phyloP scores from a whole-genome alignment of 1,284 basidiomycete species.

The Rhodotorula sp. region DNA sequence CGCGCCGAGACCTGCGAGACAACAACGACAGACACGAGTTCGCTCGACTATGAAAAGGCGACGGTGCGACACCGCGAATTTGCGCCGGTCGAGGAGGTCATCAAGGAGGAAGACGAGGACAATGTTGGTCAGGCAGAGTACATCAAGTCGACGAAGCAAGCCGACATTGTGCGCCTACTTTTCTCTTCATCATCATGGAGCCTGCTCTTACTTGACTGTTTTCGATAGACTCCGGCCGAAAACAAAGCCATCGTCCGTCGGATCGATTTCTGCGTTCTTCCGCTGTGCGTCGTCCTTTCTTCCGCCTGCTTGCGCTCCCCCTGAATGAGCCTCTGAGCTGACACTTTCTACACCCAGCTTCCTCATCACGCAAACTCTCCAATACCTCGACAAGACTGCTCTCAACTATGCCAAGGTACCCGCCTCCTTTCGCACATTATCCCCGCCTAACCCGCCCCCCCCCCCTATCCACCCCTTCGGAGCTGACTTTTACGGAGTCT shows the following conservation, averaged over 20 bases:
- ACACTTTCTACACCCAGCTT: slow-evolving; percentile 14
- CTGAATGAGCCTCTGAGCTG: too few relatives aligned
- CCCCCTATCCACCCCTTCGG: neutral
- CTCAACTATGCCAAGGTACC: slow-evolving; percentile 46
- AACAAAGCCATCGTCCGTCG: slow-evolving; percentile 45
- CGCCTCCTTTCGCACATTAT: too few relatives aligned
- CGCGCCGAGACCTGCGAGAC: slow-evolving; percentile 18
- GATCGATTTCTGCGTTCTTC: slow-evolving; percentile 47
- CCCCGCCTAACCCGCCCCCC: too few relatives aligned
- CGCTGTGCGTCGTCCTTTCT: slow-evolving; percentile 39
- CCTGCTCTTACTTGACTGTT: neutral
- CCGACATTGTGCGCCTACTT: slow-evolving; percentile 43
- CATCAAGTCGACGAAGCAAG: slow-evolving; percentile 44
- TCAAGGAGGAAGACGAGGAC: slow-evolving; percentile 46
- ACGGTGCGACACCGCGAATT: slow-evolving; percentile 39
- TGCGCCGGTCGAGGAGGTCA: slow-evolving; percentile 33
- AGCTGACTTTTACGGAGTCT: neutral
- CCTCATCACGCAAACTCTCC: slow-evolving; percentile 43
- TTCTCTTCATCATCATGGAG: too few relatives aligned
- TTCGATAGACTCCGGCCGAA: slow-evolving; percentile 45
- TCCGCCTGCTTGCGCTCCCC: too few relatives aligned
- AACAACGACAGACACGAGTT: slow-evolving; percentile 8
- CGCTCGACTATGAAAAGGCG: slow-evolving; percentile 41
- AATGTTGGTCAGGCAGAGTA: slow-evolving; percentile 48
- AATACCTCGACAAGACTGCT: slow-evolving; percentile 48